Base-by-base conservation (phyloP, 495 filamentous ascomycete species). In the Aspergillus cristatus region DNA sequence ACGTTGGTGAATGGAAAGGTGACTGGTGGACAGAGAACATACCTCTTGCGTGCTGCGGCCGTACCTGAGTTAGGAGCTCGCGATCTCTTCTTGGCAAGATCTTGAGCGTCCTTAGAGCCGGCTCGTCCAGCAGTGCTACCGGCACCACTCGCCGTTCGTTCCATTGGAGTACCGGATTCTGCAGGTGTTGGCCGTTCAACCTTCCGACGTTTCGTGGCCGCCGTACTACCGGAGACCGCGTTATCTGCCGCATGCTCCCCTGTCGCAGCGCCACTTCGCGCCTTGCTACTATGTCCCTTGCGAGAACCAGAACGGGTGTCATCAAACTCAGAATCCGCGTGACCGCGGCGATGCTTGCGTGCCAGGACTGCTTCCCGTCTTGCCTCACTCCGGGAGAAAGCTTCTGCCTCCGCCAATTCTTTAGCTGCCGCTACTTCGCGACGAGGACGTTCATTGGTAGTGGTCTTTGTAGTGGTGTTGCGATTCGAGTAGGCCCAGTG, bases 401-500 rank as follows among this genome's bases (percentile, higher is more conserved):
- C 79, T 52, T 94, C 86, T 24, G 80, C 79, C 37, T 90, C 85
- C 0, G 54, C 46, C 2, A 67, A 38, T 34, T 79, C 70, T 48
- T 70, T 81, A 14, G 73, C 72, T 16, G 80, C 73, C 2, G 81
- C 82, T 16, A 77, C 82, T 43, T 94, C 88, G 34, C 90, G 75
- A 33, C 85, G 75, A 14, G 79, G 78, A 14, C 81, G 71, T 49
- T 89, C 84, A 3, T 74, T 76, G 20, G 67, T 74, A 10, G 72
- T 62, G 43, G 77, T 71, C 49, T 82, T 82, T 14, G 75, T 65
- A 16, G 67, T 51, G n/a, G n/a, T n/a, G 48, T 79, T 74, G 37
- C 93, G 90, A 45, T 95, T 89, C 7, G 77, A 78, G 62, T 96
- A 97, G 36, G 91, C 91, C 91, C 91, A 99, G 55, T 99, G 91